phyloP scores from a whole-genome alignment of 2,329 filamentous ascomycete species.

The Aureobasidium uvarum region DNA sequence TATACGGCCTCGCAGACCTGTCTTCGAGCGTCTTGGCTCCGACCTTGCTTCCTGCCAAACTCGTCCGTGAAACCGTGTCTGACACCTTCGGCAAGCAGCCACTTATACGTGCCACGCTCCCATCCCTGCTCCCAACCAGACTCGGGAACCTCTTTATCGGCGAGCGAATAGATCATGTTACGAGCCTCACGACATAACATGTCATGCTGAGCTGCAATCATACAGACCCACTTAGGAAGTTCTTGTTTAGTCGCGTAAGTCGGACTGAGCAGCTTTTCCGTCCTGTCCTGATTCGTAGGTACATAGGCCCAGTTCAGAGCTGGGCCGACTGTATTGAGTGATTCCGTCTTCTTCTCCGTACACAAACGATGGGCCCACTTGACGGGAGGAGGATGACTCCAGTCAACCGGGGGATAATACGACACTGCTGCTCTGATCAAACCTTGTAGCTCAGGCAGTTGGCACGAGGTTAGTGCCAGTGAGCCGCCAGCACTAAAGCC shows the following conservation, averaged over 20 bases:
- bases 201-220: constrained; percentile 21
- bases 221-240: constrained; percentile 1
- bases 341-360: background rate
- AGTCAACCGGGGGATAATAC: constrained; percentile 4
- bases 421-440: background rate
- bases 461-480: constrained; percentile 1
- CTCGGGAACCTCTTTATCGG: background rate
- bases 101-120: constrained; percentile 3
- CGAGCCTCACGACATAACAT: constrained; percentile 12
- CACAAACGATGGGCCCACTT: background rate
- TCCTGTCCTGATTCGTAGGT: background rate
- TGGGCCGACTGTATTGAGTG: background rate
- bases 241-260: constrained; percentile 2
- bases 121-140: background rate
- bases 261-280: constrained; percentile 6
- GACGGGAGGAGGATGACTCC: background rate
- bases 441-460: constrained; percentile 4
- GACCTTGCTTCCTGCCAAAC: background rate
- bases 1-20: background rate
- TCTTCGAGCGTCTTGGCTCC: background rate
- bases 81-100: background rate
- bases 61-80: constrained; percentile 14
- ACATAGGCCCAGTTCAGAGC: constrained; percentile 14
- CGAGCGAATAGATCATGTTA: constrained; percentile 14
- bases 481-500: constrained; percentile 12